These are phyloP conservation scores for Chenopodium album DNA, from an alignment of 148 eudicot species.

Conservation along the genomic window DNA sequence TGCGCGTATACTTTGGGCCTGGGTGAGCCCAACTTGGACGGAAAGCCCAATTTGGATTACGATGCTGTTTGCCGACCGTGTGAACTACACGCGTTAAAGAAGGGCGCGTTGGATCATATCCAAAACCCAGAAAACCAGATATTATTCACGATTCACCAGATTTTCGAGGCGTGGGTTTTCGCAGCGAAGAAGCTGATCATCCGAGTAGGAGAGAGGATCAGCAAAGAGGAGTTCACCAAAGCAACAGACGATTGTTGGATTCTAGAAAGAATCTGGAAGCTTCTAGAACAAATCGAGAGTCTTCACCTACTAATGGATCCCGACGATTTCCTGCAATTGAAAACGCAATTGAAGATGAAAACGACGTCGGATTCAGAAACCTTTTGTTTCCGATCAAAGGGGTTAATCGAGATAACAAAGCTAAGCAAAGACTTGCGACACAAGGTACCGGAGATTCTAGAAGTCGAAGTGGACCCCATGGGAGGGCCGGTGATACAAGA, in stretches of 20 bases:
- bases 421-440: constrained; percentile 57
- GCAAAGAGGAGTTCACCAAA: constrained; percentile 19
- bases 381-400: constrained; percentile 66
- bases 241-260: constrained; percentile 60
- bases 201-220: constrained; percentile 37
- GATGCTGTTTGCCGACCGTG: constrained; percentile 62
- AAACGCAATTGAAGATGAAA: constrained; percentile 52
- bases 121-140: constrained; percentile 46
- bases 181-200: constrained; percentile 32
- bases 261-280: constrained; percentile 57
- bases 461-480: constrained; percentile 72
- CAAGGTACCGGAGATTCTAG: constrained; percentile 57
- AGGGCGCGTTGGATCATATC: constrained; percentile 28
- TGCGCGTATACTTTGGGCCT: constrained; percentile 64
- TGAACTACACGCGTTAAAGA: constrained; percentile 54
- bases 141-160: constrained; percentile 56
- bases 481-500: constrained; percentile 77
- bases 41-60: constrained; percentile 67
- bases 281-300: constrained; percentile 49
- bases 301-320: constrained; percentile 67
- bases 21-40: constrained; percentile 68
- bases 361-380: constrained; percentile 43
- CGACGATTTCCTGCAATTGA: constrained; percentile 55
- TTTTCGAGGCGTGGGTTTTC: constrained; percentile 66
- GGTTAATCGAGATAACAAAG: constrained; percentile 48